Conservation (phyloP, 2,329 filamentous ascomycete species). For the Mycosphaerella arachidis region DNA sequence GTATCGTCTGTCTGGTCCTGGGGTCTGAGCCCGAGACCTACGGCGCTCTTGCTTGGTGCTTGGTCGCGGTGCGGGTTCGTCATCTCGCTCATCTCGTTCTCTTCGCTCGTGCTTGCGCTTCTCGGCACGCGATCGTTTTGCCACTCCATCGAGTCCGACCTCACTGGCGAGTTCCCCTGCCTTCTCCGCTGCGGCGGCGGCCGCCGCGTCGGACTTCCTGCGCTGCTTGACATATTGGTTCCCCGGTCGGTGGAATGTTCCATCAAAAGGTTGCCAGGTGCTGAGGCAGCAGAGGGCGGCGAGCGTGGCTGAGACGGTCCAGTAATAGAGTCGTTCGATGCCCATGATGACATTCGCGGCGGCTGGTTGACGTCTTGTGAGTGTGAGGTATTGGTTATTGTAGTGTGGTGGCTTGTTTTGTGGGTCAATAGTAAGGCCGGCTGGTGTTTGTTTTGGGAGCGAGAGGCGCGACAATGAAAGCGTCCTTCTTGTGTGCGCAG, state of each 20-base stretch:
- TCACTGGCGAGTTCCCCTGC: conserved; percentile 8
- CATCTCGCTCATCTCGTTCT: neutral
- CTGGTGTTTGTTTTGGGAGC: neutral
- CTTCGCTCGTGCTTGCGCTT: conserved; percentile 5
- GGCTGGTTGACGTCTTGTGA: neutral
- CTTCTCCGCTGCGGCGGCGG: conserved; percentile 3
- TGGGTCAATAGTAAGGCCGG: neutral
- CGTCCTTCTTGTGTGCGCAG: neutral
- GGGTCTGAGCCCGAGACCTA: neutral
- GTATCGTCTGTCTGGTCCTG: neutral
- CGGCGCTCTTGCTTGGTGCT: neutral
- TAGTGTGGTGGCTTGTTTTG: neutral
- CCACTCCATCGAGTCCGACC: neutral
- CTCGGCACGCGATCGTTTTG: neutral
- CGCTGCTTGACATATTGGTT: conserved; percentile 17
- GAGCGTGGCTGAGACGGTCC: conserved; percentile 13
- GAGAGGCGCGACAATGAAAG: neutral
- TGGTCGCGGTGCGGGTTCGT: neutral
- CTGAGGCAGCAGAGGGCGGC: conserved; percentile 20
- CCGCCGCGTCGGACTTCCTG: conserved; percentile 11
- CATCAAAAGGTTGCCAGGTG: conserved; percentile 25
- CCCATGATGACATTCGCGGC: conserved; percentile 22
- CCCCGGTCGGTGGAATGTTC: conserved; percentile 19
- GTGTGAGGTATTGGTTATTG: neutral
- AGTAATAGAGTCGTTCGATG: conserved; percentile 30